Evolutionary conservation across 129 eudicot genomes (phyloP), one percentile per base, ranked within the genome.

Genomic region (Flaveria brownii): DNA sequence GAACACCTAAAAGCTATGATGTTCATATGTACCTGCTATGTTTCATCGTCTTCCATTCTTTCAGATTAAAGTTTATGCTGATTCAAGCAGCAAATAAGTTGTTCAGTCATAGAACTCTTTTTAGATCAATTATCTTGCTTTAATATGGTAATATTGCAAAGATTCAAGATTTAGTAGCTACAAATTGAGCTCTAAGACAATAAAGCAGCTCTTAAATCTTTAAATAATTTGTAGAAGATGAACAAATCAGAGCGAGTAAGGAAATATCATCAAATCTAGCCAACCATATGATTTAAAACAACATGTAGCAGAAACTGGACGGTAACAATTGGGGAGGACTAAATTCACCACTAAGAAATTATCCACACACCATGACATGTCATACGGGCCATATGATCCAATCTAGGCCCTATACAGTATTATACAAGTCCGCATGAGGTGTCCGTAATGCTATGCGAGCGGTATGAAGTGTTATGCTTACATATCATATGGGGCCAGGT

Each of bases 1-100:
- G 36, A 54, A 5, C 60, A 54, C n/a, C 60, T 54, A 17, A 54
- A 45, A 45, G 60, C 22, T 54, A 54, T 26, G 30, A 26, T 26
- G 30, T 26, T 83, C 86, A 51, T 74, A 83, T 74, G 83, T 83
- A 78, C 86, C 83, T 83, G 86, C 76, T 73, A 78, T 78, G 28
- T 49, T 71, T 78, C 86, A 69, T 78, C 86, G 78, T 68, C 64
- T 78, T 71, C 86, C 83, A 39, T 77, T 78, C 78, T 42, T 47
- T 72, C 77, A 57, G 15, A 57, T 20, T 33, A 12, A 33, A 26
- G 14, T 4, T 50, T 15, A 50, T 50, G 17, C 56, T 50, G 20
- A 50, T 50, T 50, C 56, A 50, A 50, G 17, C 56, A 50, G 8
- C 56, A 50, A 50, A 50, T 5, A 50, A 50, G 56, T 50, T 18